Percentiles rank a stretch among this genome's conserved stretches.
phyloP scores from a whole-genome alignment of 495 filamentous ascomycete genomes.

The Talaromyces thailandensis region DNA sequence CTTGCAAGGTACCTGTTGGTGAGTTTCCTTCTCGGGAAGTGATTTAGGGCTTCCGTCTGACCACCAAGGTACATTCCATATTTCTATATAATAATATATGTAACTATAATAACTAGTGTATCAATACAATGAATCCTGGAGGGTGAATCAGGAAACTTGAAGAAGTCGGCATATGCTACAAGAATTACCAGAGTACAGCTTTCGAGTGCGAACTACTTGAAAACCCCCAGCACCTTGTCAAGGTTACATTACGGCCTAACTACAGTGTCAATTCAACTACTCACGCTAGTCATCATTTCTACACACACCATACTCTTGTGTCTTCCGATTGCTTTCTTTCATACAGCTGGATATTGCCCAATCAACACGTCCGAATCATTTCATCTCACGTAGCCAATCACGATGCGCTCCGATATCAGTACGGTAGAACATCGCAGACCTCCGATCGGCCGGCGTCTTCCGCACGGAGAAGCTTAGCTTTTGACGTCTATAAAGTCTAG shows the following conservation, averaged over 20 bases:
- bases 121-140: background rate
- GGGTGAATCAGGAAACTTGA: background rate
- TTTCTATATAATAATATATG: background rate
- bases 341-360: background rate
- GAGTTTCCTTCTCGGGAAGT: background rate
- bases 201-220: too few relatives aligned
- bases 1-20: background rate
- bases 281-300: background rate
- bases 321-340: background rate
- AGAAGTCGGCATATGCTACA: background rate
- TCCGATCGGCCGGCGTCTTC: constrained; percentile 9
- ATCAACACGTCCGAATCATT: background rate
- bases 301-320: background rate
- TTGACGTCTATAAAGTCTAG: background rate
- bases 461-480: background rate
- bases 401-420: constrained; percentile 9
- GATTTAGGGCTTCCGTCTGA: background rate
- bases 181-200: background rate
- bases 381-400: background rate
- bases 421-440: background rate
- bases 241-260: too few relatives aligned
- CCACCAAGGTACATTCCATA: background rate
- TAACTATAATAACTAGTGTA: too few relatives aligned
- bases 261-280: too few relatives aligned
- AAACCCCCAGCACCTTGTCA: too few relatives aligned